Conservation (phyloP, 1,139 yeast species). For the Yamadazyma siamensis region DNA sequence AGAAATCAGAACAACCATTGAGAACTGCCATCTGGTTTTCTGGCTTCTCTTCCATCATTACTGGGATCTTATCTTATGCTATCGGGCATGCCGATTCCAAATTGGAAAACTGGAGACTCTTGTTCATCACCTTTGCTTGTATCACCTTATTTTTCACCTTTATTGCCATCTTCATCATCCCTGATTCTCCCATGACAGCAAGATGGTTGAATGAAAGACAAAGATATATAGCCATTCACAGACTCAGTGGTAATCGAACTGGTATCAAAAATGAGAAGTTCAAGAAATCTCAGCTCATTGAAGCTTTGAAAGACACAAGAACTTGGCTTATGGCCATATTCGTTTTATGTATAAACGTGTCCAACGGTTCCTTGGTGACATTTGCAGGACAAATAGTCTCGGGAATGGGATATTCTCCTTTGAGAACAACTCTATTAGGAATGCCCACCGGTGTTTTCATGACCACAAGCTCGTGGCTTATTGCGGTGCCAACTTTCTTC, state of each 20-base stretch:
- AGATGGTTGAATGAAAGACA: constrained; percentile 24
- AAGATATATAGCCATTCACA: constrained; percentile 14
- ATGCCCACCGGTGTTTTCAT: constrained; percentile 47
- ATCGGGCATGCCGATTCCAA: constrained; percentile 12
- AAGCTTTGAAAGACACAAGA: constrained; percentile 44
- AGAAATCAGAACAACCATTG: constrained; percentile 13
- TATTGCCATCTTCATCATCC: constrained; percentile 11
- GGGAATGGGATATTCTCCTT: constrained; percentile 22
- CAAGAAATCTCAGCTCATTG: constrained; percentile 40
- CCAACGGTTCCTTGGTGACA: constrained; percentile 39
- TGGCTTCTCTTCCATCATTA: constrained; percentile 16
- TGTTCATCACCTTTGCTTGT: constrained; percentile 13
- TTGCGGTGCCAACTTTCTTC: constrained; percentile 14
- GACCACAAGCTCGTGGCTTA: constrained; percentile 11
- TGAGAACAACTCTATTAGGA: constrained; percentile 49
- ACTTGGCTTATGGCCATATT: constrained; percentile 42
- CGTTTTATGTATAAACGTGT: constrained; percentile 39
- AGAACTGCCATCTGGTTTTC: constrained; percentile 15
- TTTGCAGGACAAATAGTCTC: constrained; percentile 43
- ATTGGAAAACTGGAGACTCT: constrained; percentile 15
- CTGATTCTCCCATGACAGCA: constrained; percentile 16
- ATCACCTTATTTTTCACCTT: constrained; percentile 11
- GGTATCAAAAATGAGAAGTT: constrained; percentile 44
- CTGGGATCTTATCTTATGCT: constrained; percentile 15
- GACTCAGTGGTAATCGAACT: constrained; percentile 21